Base-by-base conservation (phyloP, 768 basidiomycete genomes). In the Dentipellis sp. region DNA sequence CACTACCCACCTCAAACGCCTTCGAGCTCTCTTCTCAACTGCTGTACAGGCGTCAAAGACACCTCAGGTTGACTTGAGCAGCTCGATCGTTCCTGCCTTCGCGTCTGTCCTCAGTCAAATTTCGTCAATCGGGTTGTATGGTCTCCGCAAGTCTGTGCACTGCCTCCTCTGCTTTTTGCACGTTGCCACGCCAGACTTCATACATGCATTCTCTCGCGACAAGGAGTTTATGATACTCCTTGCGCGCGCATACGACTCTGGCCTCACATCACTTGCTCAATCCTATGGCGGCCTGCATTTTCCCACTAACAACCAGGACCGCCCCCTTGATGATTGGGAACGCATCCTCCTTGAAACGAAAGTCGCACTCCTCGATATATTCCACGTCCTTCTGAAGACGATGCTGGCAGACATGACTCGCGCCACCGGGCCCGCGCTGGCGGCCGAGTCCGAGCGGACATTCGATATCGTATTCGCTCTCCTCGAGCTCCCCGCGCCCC, bases 331-430 rank as follows among this genome's bases (percentile, higher is more conserved):
- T 59, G 78, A 88, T 52, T 91, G 87, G 87, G 82, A 86, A 59
- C 72, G 72, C 12, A 74, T 86, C 48, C 87, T 85, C 79, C 72
- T 90, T 6, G 78, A 83, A 56, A 83, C 84, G 2, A 91, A 91
- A 69, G 82, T 86, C 8, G 78, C 81, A 19, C 69, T 90, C 22
- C 68, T 91, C 17, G 88, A 91, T 59, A 65, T 76, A 3, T 86
- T 88, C 67, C 86, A 90, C 59, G 65, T 81, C 50, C 63, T 88
- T 35, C 57, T 88, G 51, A 69, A 69, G 35, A 70, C 74, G 4
- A 70, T 84, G 51, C 64, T 86, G 6, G 70, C 71, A 22, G 78
- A 78, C 57, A 65, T 87, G 34, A 69, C 78, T 1, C 51, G 56
- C 9, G 14, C 74, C 6, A 73, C 74, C 0, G 81, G 78, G 0